Conservation (phyloP, 805 yeast species). For the Candida piceae region DNA sequence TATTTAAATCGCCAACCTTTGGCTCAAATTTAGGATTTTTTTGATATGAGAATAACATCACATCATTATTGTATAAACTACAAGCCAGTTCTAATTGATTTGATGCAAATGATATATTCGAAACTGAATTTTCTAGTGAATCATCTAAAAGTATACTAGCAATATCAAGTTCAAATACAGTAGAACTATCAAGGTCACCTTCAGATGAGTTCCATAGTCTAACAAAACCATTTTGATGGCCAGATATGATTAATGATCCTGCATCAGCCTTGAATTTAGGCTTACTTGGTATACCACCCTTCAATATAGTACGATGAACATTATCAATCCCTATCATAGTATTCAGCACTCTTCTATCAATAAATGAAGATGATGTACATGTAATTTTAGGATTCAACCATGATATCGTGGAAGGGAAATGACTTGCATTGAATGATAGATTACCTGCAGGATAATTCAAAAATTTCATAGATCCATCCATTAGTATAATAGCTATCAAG, state of each 20-base stretch:
- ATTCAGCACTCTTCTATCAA: slow-evolving; percentile 27
- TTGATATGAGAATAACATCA: slow-evolving; percentile 69
- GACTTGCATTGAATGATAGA: slow-evolving; percentile 44
- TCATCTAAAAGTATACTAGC: slow-evolving; percentile 41
- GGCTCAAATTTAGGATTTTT: slow-evolving; percentile 43
- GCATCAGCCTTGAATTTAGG: slow-evolving; percentile 44
- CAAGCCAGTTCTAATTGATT: slow-evolving; percentile 73
- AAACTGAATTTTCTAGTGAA: slow-evolving; percentile 42
- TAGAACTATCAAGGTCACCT: slow-evolving; percentile 58
- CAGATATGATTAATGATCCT: slow-evolving; percentile 67
- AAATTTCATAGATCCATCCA: slow-evolving; percentile 61
- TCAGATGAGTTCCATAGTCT: slow-evolving; percentile 81
- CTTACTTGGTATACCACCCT: slow-evolving; percentile 74
- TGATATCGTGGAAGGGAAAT: slow-evolving; percentile 77
- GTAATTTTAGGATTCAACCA: slow-evolving; percentile 75
- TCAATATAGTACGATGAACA: slow-evolving; percentile 50
- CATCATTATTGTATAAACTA: slow-evolving; percentile 65
- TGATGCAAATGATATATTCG: slow-evolving; percentile 67
- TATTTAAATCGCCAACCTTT: slow-evolving; percentile 16
- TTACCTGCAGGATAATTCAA: slow-evolving; percentile 54
- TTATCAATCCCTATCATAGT: slow-evolving; percentile 42
- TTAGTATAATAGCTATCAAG: slow-evolving; percentile 51
- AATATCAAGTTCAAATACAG: slow-evolving; percentile 56
- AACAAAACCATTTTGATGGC: slow-evolving; percentile 80
- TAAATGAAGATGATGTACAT: slow-evolving; percentile 43